Conservation (phyloP, 2,329 filamentous ascomycete genomes). For the Ophiostoma tasmaniense region DNA sequence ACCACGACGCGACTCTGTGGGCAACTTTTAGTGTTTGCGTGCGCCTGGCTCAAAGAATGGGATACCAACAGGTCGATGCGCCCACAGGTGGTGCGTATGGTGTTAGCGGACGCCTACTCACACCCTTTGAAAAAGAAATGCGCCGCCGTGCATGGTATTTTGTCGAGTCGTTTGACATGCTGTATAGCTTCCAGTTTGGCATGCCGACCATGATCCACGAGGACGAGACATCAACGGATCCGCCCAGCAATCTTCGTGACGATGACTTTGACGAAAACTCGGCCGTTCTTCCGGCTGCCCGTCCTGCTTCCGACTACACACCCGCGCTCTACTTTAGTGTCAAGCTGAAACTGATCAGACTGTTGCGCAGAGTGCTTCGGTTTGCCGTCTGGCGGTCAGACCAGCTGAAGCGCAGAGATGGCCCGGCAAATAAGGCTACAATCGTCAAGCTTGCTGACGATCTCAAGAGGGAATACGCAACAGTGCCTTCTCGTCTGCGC, state of each 20-base stretch:
- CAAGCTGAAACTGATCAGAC: conserved; percentile 31
- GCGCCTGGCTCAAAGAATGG: conserved; percentile 43
- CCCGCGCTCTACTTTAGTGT: conserved; percentile 44
- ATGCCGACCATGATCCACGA: conserved; percentile 37
- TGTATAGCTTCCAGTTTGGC: conserved; percentile 43
- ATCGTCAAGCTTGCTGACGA: conserved; percentile 15
- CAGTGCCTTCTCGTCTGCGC: conserved; percentile 17
- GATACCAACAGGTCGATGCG: conserved; percentile 38
- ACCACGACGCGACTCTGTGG: conserved; percentile 39
- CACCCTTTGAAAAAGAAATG: conserved; percentile 44
- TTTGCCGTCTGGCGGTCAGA: conserved; percentile 30
- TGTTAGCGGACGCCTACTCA: conserved; percentile 23
- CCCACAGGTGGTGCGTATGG: conserved; percentile 3
- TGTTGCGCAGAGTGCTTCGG: conserved; percentile 39
- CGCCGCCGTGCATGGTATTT: conserved; percentile 42
- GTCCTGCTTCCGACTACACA: conserved; percentile 50
- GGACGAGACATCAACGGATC: conserved; percentile 53
- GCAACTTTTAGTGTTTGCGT: conserved; percentile 38
- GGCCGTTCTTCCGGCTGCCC: conserved; percentile 44
- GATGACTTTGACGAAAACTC: conserved; percentile 54
- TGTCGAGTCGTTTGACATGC: conserved; percentile 39
- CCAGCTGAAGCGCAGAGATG: not conserved
- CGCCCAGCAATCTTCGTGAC: conserved; percentile 56
- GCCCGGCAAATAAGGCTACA: not conserved
- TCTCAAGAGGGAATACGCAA: conserved; percentile 6